Evolutionary conservation across 78 protist species (phyloP), one percentile per base, ranked within the genome.

Genomic region (Chrysochromulina parva): DNA sequence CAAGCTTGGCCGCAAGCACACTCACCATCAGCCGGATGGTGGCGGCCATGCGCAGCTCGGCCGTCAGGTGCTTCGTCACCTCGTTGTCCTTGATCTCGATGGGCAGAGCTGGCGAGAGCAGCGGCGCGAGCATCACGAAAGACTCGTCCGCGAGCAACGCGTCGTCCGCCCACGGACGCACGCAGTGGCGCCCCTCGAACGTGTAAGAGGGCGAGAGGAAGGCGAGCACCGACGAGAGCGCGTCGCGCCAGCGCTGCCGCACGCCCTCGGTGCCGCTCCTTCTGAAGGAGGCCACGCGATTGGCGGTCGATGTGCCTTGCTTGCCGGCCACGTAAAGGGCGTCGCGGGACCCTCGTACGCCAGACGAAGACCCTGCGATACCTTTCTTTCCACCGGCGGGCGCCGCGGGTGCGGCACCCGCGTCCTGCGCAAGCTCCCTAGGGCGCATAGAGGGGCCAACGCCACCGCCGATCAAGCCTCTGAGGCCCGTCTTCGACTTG

Each of bases 241-340:
- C 78, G 50, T 69, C 78, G 52, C 78, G 78, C 78, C 78, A 69
- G 13, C 78, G 78, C 78, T 69, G 78, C 38, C 50, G 78, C 38
- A 38, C 38, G 38, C 38, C 38, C 38, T 38, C 38, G 38, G 38
- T 38, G 38, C 38, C 38, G 38, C 38, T 38, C 38, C 38, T 38
- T 38, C 38, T 38, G 38, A 38, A 38, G 38, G 38, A 38, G 38
- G 38, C 38, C 38, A 38, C 38, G 38, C 38, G 38, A 38, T 38
- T 38, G 38, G 38, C 38, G 38, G 38, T 38, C 38, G 38, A 38
- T 38, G 38, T 38, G 38, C 38, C 38, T 38, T 38, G 38, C 38
- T 38, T 38, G 38, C 38, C 38, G 38, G 38, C 38, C 38, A 38
- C 38, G 38, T 38, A 38, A 38, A 38, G 38, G 38, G 38, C 38